A percentile compares a stretch with the other conserved stretches of the same genome.
These are phyloP conservation scores for Lactarius vividus DNA, from an alignment of 768 basidiomycete genomes.

Conservation along the genomic window DNA sequence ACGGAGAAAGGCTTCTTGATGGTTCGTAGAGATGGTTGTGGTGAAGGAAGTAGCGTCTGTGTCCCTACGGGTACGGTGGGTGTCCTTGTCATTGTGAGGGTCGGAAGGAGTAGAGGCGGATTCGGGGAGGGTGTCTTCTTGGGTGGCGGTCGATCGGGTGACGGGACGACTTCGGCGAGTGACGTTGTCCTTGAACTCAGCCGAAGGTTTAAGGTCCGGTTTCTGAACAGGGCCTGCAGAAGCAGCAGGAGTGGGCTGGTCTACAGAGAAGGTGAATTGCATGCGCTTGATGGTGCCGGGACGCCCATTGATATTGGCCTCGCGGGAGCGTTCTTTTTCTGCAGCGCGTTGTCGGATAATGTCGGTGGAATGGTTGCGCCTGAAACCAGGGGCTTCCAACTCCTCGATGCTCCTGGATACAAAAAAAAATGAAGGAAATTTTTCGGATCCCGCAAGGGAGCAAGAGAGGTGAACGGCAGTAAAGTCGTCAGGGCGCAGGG, in stretches of 20 bases:
- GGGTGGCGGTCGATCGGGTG: constrained; percentile 39
- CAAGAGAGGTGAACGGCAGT: constrained; percentile 42
- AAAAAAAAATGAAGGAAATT: not conserved
- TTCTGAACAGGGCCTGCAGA: constrained; percentile 53
- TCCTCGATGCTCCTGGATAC: constrained; percentile 71
- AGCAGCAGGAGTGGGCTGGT: constrained; percentile 54
- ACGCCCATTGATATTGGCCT: constrained; percentile 54
- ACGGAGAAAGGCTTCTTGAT: constrained; percentile 46
- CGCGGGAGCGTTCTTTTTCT: constrained; percentile 78
- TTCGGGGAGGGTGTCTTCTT: constrained; percentile 30
- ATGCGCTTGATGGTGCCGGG: constrained; percentile 80
- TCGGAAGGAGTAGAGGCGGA: constrained; percentile 8
- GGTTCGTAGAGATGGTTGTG: constrained; percentile 25
- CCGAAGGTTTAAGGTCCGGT: constrained; percentile 63
- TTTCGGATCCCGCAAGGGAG: not conserved
- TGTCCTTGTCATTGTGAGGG: constrained; percentile 36
- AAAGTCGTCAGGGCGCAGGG: constrained; percentile 21
- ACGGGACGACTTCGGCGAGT: constrained; percentile 40
- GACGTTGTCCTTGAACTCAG: constrained; percentile 56
- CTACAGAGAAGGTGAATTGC: constrained; percentile 88
- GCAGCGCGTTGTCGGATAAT: constrained; percentile 76
- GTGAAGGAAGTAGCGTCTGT: constrained; percentile 26
- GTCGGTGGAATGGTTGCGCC: constrained; percentile 73
- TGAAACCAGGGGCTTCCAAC: constrained; percentile 80
- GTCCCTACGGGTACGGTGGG: constrained; percentile 36